Evolutionary conservation across 2,329 filamentous ascomycete genomes (phyloP).

Genomic region (Akanthomyces lecanii): DNA sequence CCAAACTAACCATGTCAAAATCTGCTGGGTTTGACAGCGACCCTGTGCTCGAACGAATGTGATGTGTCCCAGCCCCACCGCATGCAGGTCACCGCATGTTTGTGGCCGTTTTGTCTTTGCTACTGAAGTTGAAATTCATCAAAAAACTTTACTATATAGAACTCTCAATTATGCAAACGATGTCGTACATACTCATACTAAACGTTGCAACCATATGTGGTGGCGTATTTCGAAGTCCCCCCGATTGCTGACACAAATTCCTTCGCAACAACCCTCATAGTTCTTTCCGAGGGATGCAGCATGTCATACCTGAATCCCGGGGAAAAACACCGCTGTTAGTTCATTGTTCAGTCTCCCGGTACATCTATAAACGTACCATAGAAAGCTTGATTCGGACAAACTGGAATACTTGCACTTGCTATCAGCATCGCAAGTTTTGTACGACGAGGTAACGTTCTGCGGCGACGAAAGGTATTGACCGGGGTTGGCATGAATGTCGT

Average conservation of each 20-base stretch:
- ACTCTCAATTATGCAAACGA: no score
- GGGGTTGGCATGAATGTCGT: slow-evolving; percentile 62
- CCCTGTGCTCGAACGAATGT: background rate
- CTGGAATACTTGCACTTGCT: slow-evolving; percentile 35
- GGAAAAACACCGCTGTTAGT: background rate
- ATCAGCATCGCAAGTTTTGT: slow-evolving; percentile 46
- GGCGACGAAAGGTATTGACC: slow-evolving; percentile 58
- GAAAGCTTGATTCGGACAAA: slow-evolving; percentile 52
- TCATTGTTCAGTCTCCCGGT: background rate
- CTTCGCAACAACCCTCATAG: slow-evolving; percentile 40
- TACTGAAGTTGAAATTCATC: background rate
- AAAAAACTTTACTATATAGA: background rate
- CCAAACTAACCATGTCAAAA: background rate
- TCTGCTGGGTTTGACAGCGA: background rate
- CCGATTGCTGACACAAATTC: slow-evolving; percentile 39
- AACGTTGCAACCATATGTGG: background rate
- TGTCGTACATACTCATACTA: background rate
- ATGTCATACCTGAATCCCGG: slow-evolving; percentile 51
- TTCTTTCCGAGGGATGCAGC: slow-evolving; percentile 65
- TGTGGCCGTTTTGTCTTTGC: background rate
- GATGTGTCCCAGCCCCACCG: background rate
- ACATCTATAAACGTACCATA: slow-evolving; percentile 50
- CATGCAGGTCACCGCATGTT: background rate
- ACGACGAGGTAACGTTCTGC: slow-evolving; percentile 56
- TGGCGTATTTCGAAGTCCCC: slow-evolving; percentile 39